Conservation (phyloP, 2,329 filamentous ascomycete species). For the Fusarium piperis region DNA sequence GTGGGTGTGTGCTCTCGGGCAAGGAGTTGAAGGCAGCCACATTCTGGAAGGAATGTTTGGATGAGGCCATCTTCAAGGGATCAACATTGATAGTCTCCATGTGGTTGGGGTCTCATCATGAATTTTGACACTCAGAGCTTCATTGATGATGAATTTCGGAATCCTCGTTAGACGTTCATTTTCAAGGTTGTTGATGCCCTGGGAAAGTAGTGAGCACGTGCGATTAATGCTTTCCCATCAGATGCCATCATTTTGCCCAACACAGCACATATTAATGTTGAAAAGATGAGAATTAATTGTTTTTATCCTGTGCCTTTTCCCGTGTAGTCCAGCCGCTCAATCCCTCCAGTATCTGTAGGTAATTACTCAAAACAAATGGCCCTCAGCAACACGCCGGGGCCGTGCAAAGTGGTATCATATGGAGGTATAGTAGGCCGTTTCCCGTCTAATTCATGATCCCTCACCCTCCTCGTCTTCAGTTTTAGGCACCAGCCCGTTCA, state of each 20-base stretch:
- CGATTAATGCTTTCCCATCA: neutral
- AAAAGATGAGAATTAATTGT: neutral
- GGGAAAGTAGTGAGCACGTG: neutral
- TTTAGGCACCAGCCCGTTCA: conserved; percentile 3
- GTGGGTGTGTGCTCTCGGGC: neutral
- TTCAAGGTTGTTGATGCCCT: neutral
- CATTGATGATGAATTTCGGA: neutral
- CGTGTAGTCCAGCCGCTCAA: neutral
- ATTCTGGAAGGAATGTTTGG: neutral
- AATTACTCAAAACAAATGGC: conserved; percentile 21
- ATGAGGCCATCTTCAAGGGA: neutral
- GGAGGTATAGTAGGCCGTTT: conserved; percentile 35
- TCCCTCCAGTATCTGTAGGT: conserved; percentile 3
- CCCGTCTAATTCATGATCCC: conserved; percentile 31
- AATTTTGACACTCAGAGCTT: neutral
- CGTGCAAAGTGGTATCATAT: conserved; percentile 46
- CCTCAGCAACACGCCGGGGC: conserved; percentile 28
- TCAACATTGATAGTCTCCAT: neutral
- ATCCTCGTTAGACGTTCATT: too few relatives aligned
- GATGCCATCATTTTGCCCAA: neutral
- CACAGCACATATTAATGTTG: neutral
- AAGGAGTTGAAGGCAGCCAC: neutral
- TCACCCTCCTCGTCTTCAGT: conserved; percentile 7
- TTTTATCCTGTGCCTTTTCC: neutral
- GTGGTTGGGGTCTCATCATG: neutral